A percentile compares a stretch with the other conserved stretches of the same genome.
phyloP scores from a whole-genome alignment of 2,329 filamentous ascomycete species.

The Calycina marina region DNA sequence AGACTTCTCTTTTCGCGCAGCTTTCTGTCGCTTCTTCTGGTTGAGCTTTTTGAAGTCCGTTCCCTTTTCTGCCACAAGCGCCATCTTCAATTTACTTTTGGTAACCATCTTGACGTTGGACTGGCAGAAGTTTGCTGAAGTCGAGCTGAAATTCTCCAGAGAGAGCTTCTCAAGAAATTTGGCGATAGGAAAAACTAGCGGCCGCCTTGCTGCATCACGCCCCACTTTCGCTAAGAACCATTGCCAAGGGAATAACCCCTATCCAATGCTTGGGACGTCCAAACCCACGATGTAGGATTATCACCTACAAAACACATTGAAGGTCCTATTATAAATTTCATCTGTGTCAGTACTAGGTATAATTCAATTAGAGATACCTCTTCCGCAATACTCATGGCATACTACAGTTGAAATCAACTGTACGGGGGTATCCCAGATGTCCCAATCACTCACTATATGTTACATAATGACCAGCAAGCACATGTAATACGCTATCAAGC shows the following conservation, averaged over 20 bases:
- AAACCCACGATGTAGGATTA: not conserved
- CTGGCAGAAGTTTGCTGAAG: not conserved
- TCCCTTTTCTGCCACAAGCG: conserved; percentile 39
- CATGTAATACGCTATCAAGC: too few relatives aligned
- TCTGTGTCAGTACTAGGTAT: not conserved
- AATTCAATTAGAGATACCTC: too few relatives aligned
- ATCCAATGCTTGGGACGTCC: not conserved
- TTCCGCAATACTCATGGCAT: too few relatives aligned
- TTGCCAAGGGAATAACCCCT: not conserved
- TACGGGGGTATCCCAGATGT: too few relatives aligned
- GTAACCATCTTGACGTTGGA: conserved; percentile 19
- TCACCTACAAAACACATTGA: not conserved
- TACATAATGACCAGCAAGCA: too few relatives aligned
- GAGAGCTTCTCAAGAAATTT: not conserved
- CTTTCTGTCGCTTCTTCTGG: conserved; percentile 24
- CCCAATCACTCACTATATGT: too few relatives aligned
- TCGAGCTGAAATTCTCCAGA: too few relatives aligned
- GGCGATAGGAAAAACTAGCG: too few relatives aligned
- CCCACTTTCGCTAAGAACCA: not conserved
- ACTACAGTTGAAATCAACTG: too few relatives aligned
- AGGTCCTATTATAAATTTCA: not conserved
- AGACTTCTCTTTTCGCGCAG: conserved; percentile 32
- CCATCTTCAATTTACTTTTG: conserved; percentile 35
- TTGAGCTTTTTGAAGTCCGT: conserved; percentile 33
- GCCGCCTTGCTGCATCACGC: too few relatives aligned